Evolutionary conservation across 352 stramenopile species (phyloP), one percentile per base, ranked within the genome.

Genomic region (Pythium monospermum): DNA sequence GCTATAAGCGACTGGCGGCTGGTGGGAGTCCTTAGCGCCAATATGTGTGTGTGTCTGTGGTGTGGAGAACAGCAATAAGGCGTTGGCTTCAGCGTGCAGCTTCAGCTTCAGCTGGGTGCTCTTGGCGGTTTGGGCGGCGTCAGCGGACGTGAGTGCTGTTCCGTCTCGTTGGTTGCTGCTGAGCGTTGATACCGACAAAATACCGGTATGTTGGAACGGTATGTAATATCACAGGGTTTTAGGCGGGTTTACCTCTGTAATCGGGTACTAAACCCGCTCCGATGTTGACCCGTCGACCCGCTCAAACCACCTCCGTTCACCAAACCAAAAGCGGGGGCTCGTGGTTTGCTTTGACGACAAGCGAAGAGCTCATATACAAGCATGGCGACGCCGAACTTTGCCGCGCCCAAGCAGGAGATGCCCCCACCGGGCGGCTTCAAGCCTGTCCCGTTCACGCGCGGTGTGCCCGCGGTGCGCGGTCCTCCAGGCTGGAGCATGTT

Each of bases 351-450:
- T n/a, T n/a, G n/a, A n/a, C n/a, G n/a, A 35, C 30, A 32, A 39
- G 49, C 15, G 39, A 42, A 21, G 19, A 21, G 28, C 6, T 39
- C 30, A 7, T 15, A 35, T 35, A 25, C 44, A 41, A 21, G 58
- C 22, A 93, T 93, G 83, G 80, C 83, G 58, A 93, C 83, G 68
- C 83, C 83, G 51, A 75, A 93, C 68, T 91, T 82, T 68, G 62
- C 70, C 31, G 37, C 64, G 33, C 65, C 80, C 23, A 87, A 78
- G 60, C 83, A 93, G 70, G 83, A 93, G 62, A 91, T 93, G 83
- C 83, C 83, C 39, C 83, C 83, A 8, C 59, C 71, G 42, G 80
- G 80, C 45, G 83, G 83, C 64, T 93, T 90, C 69, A 79, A 81
- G 52, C 59, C 70, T 30, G 52, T 85, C 59, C 81, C 79, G 62